Percentiles rank a stretch among this genome's conserved stretches.
phyloP scores from a whole-genome alignment of 1,139 yeast species.

The Yamadazyma diddensiae region DNA sequence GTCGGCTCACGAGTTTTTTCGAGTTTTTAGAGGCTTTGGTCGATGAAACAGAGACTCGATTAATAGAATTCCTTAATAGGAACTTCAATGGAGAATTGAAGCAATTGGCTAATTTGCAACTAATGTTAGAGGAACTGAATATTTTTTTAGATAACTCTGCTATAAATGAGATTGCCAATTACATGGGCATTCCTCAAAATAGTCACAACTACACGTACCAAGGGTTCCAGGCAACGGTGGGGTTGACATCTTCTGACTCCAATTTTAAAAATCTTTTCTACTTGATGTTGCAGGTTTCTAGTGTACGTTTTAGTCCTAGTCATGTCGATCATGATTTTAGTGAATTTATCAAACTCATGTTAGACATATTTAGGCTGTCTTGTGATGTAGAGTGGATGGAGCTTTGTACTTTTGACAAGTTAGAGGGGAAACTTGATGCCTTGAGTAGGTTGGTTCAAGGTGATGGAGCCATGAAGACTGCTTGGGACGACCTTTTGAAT shows the following conservation, averaged over 20 bases:
- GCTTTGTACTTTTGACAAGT: constrained; percentile 5
- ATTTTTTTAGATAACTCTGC: constrained; percentile 6
- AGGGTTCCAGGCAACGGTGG: constrained; percentile 12
- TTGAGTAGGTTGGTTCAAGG: neutral
- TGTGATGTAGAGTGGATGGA: constrained; percentile 12
- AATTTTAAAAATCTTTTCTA: constrained; percentile 13
- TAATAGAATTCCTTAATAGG: constrained; percentile 11
- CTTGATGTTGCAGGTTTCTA: constrained; percentile 13
- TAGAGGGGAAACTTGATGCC: constrained; percentile 9
- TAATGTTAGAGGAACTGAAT: constrained; percentile 11
- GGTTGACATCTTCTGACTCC: constrained; percentile 11
- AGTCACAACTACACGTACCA: constrained; percentile 1
- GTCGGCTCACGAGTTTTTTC: constrained; percentile 1
- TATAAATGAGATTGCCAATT: neutral
- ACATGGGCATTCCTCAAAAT: neutral
- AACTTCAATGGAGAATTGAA: constrained; percentile 13
- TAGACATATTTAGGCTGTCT: constrained; percentile 7
- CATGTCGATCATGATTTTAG: constrained; percentile 13
- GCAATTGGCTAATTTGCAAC: constrained; percentile 13
- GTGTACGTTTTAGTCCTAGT: constrained; percentile 6
- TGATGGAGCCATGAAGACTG: neutral
- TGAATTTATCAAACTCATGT: constrained; percentile 5
- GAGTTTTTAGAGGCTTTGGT: constrained; percentile 2
- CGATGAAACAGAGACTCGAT: neutral
- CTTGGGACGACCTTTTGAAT: constrained; percentile 1